Base-by-base conservation (phyloP, 345 rosid species). In the Noccaea bulbosa region DNA sequence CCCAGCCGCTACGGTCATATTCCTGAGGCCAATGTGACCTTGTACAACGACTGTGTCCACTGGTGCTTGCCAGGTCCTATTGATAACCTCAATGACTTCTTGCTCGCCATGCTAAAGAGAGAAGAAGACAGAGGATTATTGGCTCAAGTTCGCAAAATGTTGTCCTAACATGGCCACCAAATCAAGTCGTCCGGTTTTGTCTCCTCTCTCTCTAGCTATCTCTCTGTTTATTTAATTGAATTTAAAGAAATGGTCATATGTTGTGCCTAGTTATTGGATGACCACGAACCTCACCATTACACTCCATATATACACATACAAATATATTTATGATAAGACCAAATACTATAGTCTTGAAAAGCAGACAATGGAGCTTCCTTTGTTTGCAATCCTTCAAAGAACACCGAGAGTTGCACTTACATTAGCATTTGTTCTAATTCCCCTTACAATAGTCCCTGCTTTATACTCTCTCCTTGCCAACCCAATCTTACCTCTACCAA, bases 11-110 rank as follows among this genome's bases (percentile, higher is more conserved):
- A 78, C 27, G 96, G 98, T 20, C 95, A 90, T 40, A 69, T 71
- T 81, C 79, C 84, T 0, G 75, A 85, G 20, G 93, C 84, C 40
- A 92, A 92, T 27, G 98, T 88, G 33, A 74, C 89, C 0, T 45
- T 92, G 81, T 79, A 87, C 72, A 90, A 90, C 16, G 98, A 92
- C 66, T 90, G 95, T 32, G 98, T 92, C 40, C 98, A 92, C 49
- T 90, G 96, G 98, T 92, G 98, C 85, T 77, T 88, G 80, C 96
- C 96, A 3, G 96, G 98, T 16, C 96, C 98, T 0, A 84, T 92
- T n/a, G 98, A 92, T 32, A 52, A 84, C 1, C 89, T 92, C 86
- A 88, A 75, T 41, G 90, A 92, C 73, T 86, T 92, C 83, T 79
- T 92, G 70, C 83, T 88, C 51, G 85, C 88, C 68, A 88, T 89